These are phyloP conservation scores for Claviceps citrina DNA, from an alignment of 2,329 filamentous ascomycete species.

Conservation along the genomic window DNA sequence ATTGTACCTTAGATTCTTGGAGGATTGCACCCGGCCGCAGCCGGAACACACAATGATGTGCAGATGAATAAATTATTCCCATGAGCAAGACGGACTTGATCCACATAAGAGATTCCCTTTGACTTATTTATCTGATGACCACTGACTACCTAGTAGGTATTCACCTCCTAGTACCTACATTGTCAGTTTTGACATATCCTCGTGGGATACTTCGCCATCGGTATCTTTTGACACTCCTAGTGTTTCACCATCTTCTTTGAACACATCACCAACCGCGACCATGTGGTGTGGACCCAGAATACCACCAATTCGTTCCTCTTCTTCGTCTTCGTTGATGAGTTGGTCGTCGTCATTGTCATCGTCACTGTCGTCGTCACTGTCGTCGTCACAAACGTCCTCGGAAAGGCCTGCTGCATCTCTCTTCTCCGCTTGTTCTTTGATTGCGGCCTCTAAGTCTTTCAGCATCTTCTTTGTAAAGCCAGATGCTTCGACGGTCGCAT, in stretches of 20 bases:
- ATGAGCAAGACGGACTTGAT: neutral
- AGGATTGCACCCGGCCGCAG: slow-evolving; percentile 2
- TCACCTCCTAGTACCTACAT: too few relatives aligned
- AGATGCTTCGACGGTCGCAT: slow-evolving; percentile 79
- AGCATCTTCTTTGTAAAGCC: slow-evolving; percentile 96
- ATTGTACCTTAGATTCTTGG: slow-evolving; percentile 26
- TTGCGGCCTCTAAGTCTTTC: slow-evolving; percentile 82
- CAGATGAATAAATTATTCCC: slow-evolving; percentile 12
- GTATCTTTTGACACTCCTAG: neutral
- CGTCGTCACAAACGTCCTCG: slow-evolving; percentile 13
- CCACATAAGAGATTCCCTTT: too few relatives aligned
- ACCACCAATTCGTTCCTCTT: neutral
- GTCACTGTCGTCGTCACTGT: slow-evolving; percentile 16
- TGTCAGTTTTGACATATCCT: slow-evolving; percentile 16
- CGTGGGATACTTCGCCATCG: slow-evolving; percentile 9
- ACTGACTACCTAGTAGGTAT: too few relatives aligned
- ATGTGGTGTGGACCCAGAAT: neutral
- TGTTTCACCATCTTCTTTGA: neutral
- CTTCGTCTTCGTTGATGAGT: slow-evolving; percentile 3
- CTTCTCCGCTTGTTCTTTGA: slow-evolving; percentile 55
- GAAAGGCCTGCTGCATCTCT: slow-evolving; percentile 20
- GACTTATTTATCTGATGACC: too few relatives aligned
- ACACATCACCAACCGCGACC: neutral
- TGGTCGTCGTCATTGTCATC: slow-evolving; percentile 8
- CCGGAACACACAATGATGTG: neutral